phyloP scores from a whole-genome alignment of 129 eudicot genomes.

The Mikania micrantha region DNA sequence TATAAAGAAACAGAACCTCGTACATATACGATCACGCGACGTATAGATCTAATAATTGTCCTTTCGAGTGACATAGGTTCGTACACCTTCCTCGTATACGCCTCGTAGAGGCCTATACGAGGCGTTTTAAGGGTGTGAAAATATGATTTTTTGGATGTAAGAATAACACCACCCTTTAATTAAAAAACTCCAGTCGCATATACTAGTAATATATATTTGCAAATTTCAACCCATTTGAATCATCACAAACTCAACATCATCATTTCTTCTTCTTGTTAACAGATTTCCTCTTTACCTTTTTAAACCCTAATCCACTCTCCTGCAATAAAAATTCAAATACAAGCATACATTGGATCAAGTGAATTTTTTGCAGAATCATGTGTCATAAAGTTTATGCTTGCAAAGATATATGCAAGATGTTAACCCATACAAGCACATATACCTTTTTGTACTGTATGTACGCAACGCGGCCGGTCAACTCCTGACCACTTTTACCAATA shows the following conservation, averaged over 20 bases:
- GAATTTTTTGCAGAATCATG: not conserved
- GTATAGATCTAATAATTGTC: too few relatives aligned
- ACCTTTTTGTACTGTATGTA: slow-evolving; percentile 76
- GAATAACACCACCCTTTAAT: too few relatives aligned
- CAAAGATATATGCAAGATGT: not conserved
- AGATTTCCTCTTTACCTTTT: slow-evolving; percentile 35
- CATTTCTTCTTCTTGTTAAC: slow-evolving; percentile 39
- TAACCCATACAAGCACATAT: not conserved
- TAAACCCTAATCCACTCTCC: slow-evolving; percentile 50
- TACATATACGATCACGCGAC: too few relatives aligned
- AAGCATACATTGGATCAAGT: not conserved
- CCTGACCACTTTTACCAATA: slow-evolving; percentile 59
- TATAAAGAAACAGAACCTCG: too few relatives aligned
- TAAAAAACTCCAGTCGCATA: not conserved
- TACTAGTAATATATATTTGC: not conserved
- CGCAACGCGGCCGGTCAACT: slow-evolving; percentile 71
- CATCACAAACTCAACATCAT: not conserved
- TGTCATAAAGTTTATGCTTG: not conserved
- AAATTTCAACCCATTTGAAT: not conserved
- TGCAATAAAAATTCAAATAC: slow-evolving; percentile 23
- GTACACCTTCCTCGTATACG: too few relatives aligned
- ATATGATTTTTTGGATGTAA: too few relatives aligned
- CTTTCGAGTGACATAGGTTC: too few relatives aligned
- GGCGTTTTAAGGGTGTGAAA: too few relatives aligned
- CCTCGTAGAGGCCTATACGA: too few relatives aligned